Evolutionary conservation across 352 stramenopile species (phyloP).

Genomic region (Elongisporangium undulatum): DNA sequence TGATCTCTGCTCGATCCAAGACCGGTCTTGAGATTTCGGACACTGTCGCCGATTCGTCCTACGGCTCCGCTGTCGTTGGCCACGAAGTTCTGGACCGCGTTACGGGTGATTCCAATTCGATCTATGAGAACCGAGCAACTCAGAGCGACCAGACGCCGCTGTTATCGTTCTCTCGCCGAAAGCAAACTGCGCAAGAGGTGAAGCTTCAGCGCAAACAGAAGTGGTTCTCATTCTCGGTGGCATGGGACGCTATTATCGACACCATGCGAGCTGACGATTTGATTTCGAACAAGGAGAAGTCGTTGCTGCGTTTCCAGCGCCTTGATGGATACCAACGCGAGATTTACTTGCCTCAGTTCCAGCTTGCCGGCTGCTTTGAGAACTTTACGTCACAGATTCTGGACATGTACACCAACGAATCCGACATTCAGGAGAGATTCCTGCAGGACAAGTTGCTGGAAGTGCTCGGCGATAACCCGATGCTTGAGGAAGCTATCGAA

Average conservation of each 20-base stretch:
- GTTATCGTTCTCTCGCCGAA: conserved; percentile 82
- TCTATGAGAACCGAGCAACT: conserved; percentile 1
- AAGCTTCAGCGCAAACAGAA: conserved; percentile 95
- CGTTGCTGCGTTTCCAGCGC: conserved; percentile 95
- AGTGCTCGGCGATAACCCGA: conserved; percentile 66
- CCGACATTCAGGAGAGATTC: conserved; percentile 57
- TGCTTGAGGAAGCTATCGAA: conserved; percentile 90
- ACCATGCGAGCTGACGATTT: conserved; percentile 92
- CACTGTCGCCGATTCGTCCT: conserved; percentile 21
- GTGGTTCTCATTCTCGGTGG: conserved; percentile 97
- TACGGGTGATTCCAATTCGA: conserved; percentile 16
- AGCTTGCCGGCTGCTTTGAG: conserved; percentile 96
- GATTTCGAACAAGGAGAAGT: conserved; percentile 86
- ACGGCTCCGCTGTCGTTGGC: conserved; percentile 42
- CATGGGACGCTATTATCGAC: conserved; percentile 97
- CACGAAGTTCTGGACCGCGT: conserved; percentile 61
- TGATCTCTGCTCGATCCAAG: conserved; percentile 75
- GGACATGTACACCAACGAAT: conserved; percentile 65
- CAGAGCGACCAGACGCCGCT: conserved; percentile 62
- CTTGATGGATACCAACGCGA: conserved; percentile 95
- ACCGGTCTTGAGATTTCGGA: conserved; percentile 59
- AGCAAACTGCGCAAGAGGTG: conserved; percentile 72
- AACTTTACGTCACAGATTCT: conserved; percentile 75
- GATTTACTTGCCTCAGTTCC: conserved; percentile 98
- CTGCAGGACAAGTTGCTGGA: conserved; percentile 84